These are phyloP conservation scores for Mycotypha africana DNA, from an alignment of 371 early-diverging fungal genomes.

Conservation along the genomic window DNA sequence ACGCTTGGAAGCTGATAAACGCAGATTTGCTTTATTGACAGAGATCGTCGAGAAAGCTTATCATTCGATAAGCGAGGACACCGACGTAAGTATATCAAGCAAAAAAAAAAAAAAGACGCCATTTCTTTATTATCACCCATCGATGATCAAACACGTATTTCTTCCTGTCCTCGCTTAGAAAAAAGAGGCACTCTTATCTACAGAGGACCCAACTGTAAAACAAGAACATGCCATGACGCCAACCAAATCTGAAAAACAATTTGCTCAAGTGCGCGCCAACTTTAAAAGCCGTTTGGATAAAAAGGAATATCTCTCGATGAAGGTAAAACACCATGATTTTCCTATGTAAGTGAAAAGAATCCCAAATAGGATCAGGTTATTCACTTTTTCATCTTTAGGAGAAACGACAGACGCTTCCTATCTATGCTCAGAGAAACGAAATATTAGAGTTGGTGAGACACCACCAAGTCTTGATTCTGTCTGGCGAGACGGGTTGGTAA, in stretches of 20 bases:
- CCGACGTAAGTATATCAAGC: too few species aligned
- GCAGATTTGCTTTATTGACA: slow-evolving; percentile 21
- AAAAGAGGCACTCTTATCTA: too few species aligned
- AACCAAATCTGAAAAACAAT: too few species aligned
- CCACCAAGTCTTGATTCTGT: slow-evolving; percentile 69
- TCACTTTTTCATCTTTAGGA: too few species aligned
- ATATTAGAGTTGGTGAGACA: slow-evolving; percentile 46
- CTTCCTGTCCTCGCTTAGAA: too few species aligned
- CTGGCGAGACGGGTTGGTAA: slow-evolving; percentile 85
- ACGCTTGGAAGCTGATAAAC: slow-evolving; percentile 16
- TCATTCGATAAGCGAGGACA: neutral
- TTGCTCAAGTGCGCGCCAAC: slow-evolving; percentile 12
- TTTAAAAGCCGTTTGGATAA: slow-evolving; percentile 27
- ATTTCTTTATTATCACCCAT: too few species aligned
- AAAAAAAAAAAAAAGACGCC: too few species aligned
- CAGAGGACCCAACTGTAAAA: too few species aligned
- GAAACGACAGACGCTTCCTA: slow-evolving; percentile 59
- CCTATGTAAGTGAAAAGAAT: too few species aligned
- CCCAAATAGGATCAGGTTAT: neutral
- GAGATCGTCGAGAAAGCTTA: slow-evolving; percentile 18
- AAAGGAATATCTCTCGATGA: slow-evolving; percentile 31
- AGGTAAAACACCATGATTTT: too few species aligned
- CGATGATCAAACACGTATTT: too few species aligned
- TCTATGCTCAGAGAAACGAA: slow-evolving; percentile 50
- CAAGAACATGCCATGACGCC: too few species aligned